Base-by-base conservation (phyloP, 2,329 filamentous ascomycete species). In the Apiospora saccharicola region DNA sequence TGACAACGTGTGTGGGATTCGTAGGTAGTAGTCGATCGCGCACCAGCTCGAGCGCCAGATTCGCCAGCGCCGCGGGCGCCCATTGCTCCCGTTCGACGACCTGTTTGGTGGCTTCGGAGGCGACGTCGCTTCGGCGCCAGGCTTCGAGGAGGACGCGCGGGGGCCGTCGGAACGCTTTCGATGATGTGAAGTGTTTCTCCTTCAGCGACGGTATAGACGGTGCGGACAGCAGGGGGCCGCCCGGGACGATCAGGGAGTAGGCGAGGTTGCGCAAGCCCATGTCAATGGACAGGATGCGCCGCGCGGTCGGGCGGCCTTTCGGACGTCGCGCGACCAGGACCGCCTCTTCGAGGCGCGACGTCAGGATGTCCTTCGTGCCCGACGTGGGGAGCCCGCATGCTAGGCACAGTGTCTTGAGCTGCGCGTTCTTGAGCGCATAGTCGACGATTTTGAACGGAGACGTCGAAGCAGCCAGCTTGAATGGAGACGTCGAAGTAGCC, bases 241-340 rank as follows among this genome's bases (percentile, higher is more conserved):
- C n/a, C 14, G 74, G 77, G 4, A 77, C 75, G 41, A 93, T 81
- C 73, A 94, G 86, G 75, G 92, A 93, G 79, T 90, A 94, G 0
- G 93, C 94, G 4, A 97, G 85, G 79, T 97, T 97, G 61, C 90
- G 90, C 75, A 97, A 93, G 4, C 94, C 94, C 90, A 96, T 92
- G 80, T 97, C 94, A 74, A 97, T 92, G 79, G 93, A 95, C 46
- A 96, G 81, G 34, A 96, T 86, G 86, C 76, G 84, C 72, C 64
- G 76, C 43, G 49, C 72, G 68, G 37, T 72, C 72, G 77, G 74
- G 47, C 72, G 79, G 4, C 34, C 74, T 24, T n/a, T 76, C 70
- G 26, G 75, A 71, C 26, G 73, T 74, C 13, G 73, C 67, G 3
- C 71, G 61, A 24, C 85, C 76, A 49, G 22, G 57, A 69, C 73